Base-by-base conservation (phyloP, 2,329 filamentous ascomycete genomes). In the Fusarium albidum region DNA sequence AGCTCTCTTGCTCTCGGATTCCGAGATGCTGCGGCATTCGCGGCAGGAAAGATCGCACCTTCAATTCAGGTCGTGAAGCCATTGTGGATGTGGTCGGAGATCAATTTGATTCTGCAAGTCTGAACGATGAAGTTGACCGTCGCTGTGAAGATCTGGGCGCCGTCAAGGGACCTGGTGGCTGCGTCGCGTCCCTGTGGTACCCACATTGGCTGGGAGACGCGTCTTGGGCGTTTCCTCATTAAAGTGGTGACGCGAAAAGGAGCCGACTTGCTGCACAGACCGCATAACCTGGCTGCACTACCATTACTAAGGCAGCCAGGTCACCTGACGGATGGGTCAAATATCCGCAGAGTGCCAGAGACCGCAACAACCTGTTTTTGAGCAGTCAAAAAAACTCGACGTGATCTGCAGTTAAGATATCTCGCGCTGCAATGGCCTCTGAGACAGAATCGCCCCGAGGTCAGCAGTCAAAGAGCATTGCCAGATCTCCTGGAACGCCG, bases 41-140 rank as follows among this genome's bases (percentile, higher is more conserved):
- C 21, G 21, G 21, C 21, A 21, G 14, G n/a, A 15, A 14, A 25
- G 10, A 8, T 53, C 52, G 33, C 54, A 88, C 88, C 83, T 89
- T 90, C 43, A 91, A 73, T 70, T 91, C 88, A 51, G 88, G 88
- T 68, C 88, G 79, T 44, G 88, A 89, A 71, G 86, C 86, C 88
- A 91, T 91, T 37, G 57, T 82, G 65, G 52, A 43, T 12, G 49
- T 52, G 29, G 40, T 40, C 31, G 26, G 38, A 12, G 33, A 47
- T 49, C 27, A 38, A 38, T 26, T 50, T 32, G 44, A 41, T 37
- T 47, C 11, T 48, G 33, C 32, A 29, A 49, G 44, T 48, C 48
- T 17, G 43, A 25, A 43, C 51, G 34, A 31, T 40, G 39, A 43
- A 49, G 27, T 38, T 37, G 26, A 50, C 25, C 28, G 39, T 53